Base-by-base conservation (phyloP, 2,329 filamentous ascomycete species). In the Penicillium oxalicum region DNA sequence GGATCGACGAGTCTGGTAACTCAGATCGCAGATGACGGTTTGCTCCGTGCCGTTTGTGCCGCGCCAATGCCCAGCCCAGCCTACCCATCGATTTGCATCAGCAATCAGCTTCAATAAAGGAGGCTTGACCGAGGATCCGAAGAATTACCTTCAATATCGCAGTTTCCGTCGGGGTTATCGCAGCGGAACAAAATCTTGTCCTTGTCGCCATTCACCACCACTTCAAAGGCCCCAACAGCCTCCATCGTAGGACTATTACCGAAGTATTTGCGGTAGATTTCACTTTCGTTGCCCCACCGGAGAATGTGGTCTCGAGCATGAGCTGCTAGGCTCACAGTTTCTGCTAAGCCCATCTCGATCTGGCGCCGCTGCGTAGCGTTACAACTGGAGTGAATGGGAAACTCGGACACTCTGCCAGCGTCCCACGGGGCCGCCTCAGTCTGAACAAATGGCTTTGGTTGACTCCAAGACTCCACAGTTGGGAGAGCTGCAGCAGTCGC, bases 21-120 rank as follows among this genome's bases (percentile, higher is more conserved):
- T 85, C 1, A 79, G 71, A 4, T 77, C 74, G 67, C 84, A 87
- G 65, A 87, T 86, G 55, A 87, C 84, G 2, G 83, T 87, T 66
- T 87, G 83, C 0, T 74, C 67, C 2, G 82, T 81, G 2, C 77
- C 83, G 52, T 87, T 87, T 26, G 65, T 60, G 38, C 83, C 83
- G 47, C 84, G 79, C 79, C 79, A 85, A 71, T 87, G 83, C 32
- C 84, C 84, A 40, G 74, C 84, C 77, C 78, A 87, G 44, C 71
- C 82, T 85, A 36, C 3, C 11, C 44, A n/a, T 35, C 26, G 44
- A 45, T 46, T 37, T 47, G 37, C 39, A 18, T 29, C 9, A 39
- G 40, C 5, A 27, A 2, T 4, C n/a, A 25, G 41, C 25, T 18
- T 18, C 24, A 36, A 32, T 6, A 5, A 6, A 18, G 18, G 18